Evolutionary conservation across 2,329 filamentous ascomycete species (phyloP).

Genomic region (Incumbomyces lentus): DNA sequence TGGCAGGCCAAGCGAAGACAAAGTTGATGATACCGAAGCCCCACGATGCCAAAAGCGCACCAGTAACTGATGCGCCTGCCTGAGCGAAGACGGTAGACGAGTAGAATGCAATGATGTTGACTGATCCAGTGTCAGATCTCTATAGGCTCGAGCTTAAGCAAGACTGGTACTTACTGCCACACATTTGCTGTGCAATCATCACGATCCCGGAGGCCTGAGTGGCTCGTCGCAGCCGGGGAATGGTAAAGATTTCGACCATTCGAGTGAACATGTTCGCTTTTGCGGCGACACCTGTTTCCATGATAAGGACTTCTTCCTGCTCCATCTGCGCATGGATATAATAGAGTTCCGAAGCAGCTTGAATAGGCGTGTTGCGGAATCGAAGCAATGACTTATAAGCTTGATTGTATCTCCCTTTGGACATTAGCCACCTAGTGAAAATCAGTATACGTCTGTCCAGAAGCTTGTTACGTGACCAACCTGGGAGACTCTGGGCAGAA

Average conservation of each 20-base stretch:
- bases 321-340: constrained; percentile 34
- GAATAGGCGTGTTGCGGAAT: constrained; percentile 33
- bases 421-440: constrained; percentile 39
- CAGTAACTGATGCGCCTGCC: constrained; percentile 45
- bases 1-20: constrained; percentile 52
- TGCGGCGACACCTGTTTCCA: constrained; percentile 24
- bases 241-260: constrained; percentile 44
- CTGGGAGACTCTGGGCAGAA: constrained; percentile 27
- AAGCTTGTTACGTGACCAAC: background rate
- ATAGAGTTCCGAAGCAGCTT: constrained; percentile 36
- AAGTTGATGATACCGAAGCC: constrained; percentile 58
- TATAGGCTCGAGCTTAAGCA: no score
- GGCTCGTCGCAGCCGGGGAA: constrained; percentile 45
- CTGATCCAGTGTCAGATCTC: constrained; percentile 24
- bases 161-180: constrained; percentile 46
- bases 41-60: constrained; percentile 52
- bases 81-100: constrained; percentile 48
- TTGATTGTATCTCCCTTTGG: constrained; percentile 31
- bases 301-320: constrained; percentile 23
- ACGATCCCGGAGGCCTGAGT: constrained; percentile 67
- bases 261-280: constrained; percentile 50
- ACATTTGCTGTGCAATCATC: constrained; percentile 70
- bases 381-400: constrained; percentile 35
- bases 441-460: background rate
- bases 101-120: constrained; percentile 49